Evolutionary conservation across 2,329 filamentous ascomycete species (phyloP), one percentile per base, ranked within the genome.

Genomic region (Exophiala phaeomuriformis): DNA sequence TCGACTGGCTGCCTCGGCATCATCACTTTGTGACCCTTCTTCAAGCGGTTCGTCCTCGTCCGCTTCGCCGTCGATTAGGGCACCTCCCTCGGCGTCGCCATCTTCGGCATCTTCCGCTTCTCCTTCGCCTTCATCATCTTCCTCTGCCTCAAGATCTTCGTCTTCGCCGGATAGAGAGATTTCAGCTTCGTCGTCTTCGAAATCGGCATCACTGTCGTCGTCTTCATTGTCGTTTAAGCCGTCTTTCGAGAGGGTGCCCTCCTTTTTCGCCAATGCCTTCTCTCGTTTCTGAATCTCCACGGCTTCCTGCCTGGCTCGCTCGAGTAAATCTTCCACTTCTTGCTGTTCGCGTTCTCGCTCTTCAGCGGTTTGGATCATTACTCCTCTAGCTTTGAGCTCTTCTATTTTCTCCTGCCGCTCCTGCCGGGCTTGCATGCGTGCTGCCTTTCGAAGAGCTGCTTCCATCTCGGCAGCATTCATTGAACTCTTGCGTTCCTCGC

Each of bases 291-390:
- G 85, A 47, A 97, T 83, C 61, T 86, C 83, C 42, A 86, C 80
- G 1, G 85, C 90, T 66, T 97, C 88, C 57, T 83, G 77, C 53
- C 90, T 79, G 19, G 90, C 91, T 64, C 85, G 90, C 45, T 91
- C 85, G 29, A 97, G 81, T 56, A 97, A 79, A 64, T 96, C 86
- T 63, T 97, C 93, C 8, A 95, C 82, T 55, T 90, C 83, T 53
- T 86, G 83, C 68, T 89, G 82, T 66, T 95, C 86, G 33, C 82
- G 81, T 65, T 90, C 86, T 19, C 88, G 82, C 68, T 98, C 90
- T 69, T 96, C 91, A 1, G 84, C 82, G 0, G 88, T 95, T 67
- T 90, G 85, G 12, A 97, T 76, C 28, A 85, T 74, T 29, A 96
- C 78, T 5, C 93, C 93, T 69, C 86, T 89, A 7, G 85, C 84